phyloP scores from a whole-genome alignment of 805 yeast species.

The Candida qinlingensis region DNA sequence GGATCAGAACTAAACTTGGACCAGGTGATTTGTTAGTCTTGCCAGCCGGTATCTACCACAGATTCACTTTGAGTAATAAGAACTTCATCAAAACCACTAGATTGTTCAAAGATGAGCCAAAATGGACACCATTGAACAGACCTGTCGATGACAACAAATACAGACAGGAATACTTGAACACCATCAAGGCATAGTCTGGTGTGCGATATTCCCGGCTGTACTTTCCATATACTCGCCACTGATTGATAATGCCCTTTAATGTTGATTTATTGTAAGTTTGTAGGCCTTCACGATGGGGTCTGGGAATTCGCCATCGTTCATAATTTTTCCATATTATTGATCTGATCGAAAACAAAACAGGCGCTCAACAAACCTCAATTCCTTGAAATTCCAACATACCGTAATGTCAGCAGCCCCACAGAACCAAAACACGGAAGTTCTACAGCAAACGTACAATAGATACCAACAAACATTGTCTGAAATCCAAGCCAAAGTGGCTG shows the following conservation, averaged over 20 bases:
- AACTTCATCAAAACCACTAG: constrained; percentile 73
- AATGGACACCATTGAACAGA: constrained; percentile 85
- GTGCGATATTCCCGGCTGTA: background rate
- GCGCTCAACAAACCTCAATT: background rate
- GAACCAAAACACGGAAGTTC: constrained; percentile 22
- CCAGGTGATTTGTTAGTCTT: constrained; percentile 62
- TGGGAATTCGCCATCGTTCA: background rate
- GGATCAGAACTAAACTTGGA: constrained; percentile 71
- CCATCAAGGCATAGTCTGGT: constrained; percentile 1
- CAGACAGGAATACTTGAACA: constrained; percentile 41
- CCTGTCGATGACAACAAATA: constrained; percentile 47
- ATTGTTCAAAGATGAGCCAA: constrained; percentile 90
- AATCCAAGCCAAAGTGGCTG: constrained; percentile 40
- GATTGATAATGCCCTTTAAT: no score
- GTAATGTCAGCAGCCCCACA: constrained; percentile 1
- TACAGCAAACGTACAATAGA: constrained; percentile 46
- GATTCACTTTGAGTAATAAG: constrained; percentile 69
- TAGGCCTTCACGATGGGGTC: no score
- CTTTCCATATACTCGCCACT: background rate
- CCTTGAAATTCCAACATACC: background rate
- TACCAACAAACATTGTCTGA: constrained; percentile 45
- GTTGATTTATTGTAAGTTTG: no score
- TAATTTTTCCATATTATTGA: background rate
- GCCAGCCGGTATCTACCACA: constrained; percentile 93
- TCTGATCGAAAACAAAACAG: background rate